Conservation (phyloP, 306 rosid genomes). For the Argentina anserina region DNA sequence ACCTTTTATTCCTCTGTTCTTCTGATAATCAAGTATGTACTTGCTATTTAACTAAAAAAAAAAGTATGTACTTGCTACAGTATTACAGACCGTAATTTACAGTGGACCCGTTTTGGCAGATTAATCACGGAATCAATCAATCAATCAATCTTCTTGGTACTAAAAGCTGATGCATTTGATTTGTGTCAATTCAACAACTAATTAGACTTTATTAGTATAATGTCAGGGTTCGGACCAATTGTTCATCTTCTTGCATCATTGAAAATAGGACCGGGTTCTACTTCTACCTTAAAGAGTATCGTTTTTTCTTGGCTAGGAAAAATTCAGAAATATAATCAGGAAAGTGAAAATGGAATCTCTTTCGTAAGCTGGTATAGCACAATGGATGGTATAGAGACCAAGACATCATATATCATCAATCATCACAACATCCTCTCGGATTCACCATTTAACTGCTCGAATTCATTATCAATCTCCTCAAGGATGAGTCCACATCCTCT, state of each 20-base stretch:
- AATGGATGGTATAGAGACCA: conserved; percentile 36
- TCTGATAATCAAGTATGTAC: neutral
- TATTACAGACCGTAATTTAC: too few species aligned
- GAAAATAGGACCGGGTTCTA: neutral
- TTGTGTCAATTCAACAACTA: neutral
- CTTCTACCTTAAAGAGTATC: neutral
- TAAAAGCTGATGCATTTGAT: neutral
- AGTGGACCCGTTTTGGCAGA: neutral
- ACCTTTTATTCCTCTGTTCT: neutral
- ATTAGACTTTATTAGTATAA: neutral
- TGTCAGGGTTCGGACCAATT: neutral
- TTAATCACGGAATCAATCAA: neutral
- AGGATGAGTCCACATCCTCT: too few species aligned
- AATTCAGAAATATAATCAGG: neutral
- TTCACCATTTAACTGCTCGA: too few species aligned
- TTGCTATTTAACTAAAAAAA: too few species aligned
- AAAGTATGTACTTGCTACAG: neutral
- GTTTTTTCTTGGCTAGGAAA: neutral
- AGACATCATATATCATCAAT: too few species aligned
- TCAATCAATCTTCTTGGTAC: neutral
- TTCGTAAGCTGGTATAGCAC: conserved; percentile 30
- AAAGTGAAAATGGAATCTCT: conserved; percentile 14
- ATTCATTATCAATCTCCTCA: too few species aligned
- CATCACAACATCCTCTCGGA: too few species aligned
- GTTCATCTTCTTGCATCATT: neutral